Conservation (phyloP, 164 flowering plant species). For the Malania oleifera region DNA sequence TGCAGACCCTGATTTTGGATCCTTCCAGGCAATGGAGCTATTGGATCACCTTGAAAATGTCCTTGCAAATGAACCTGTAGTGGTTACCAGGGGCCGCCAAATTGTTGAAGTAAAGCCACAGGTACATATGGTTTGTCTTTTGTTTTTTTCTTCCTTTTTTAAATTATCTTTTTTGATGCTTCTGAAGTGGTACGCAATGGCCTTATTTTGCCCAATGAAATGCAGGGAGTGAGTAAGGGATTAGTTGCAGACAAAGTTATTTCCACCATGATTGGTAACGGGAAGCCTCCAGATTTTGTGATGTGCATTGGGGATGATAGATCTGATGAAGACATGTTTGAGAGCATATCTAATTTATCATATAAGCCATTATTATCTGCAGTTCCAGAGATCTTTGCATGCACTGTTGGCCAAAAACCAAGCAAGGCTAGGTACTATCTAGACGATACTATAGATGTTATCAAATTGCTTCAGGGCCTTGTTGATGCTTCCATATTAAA, state of each 20-base stretch:
- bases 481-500: conserved; percentile 15
- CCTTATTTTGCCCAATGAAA: background rate
- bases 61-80: conserved; percentile 56
- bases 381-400: conserved; percentile 33
- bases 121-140: conserved; percentile 19
- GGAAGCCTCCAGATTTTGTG: conserved; percentile 33
- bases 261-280: conserved; percentile 20
- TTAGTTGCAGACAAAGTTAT: conserved; percentile 32
- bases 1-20: conserved; percentile 49
- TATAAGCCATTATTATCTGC: conserved; percentile 12
- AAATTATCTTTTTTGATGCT: background rate
- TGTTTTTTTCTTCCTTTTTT: background rate
- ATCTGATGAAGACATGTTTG: conserved; percentile 56
- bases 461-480: conserved; percentile 26
- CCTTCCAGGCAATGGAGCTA: conserved; percentile 51
- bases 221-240: conserved; percentile 47
- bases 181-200: background rate
- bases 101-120: conserved; percentile 58
- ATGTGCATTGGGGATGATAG: conserved; percentile 51
- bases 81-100: conserved; percentile 40
- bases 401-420: conserved; percentile 54
- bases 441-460: conserved; percentile 35
- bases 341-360: conserved; percentile 24
- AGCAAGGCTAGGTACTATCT: conserved; percentile 46
- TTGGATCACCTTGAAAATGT: conserved; percentile 50